These are phyloP conservation scores for Clavispora santaluciae DNA, from an alignment of 805 yeast species.

Conservation along the genomic window DNA sequence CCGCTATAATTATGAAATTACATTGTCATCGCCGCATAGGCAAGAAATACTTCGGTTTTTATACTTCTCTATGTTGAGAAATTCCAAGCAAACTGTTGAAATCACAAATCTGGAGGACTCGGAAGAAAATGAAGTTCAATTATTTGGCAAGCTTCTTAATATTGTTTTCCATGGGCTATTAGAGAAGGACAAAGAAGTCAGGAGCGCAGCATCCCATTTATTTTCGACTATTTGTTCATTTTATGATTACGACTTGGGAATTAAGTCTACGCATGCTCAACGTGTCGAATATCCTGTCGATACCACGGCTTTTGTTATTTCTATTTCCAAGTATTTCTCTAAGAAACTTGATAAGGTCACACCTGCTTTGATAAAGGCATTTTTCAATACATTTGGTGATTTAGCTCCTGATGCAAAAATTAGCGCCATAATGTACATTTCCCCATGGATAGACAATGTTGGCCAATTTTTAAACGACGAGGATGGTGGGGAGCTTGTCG, in stretches of 20 bases:
- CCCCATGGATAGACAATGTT: slow-evolving; percentile 75
- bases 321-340: slow-evolving; percentile 57
- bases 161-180: slow-evolving; percentile 65
- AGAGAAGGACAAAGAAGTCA: slow-evolving; percentile 52
- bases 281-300: slow-evolving; percentile 67
- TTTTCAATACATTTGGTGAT: slow-evolving; percentile 38
- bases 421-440: slow-evolving; percentile 47
- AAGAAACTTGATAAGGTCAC: slow-evolving; percentile 54
- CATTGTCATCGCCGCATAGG: slow-evolving; percentile 31
- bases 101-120: slow-evolving; percentile 43
- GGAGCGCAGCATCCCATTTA: slow-evolving; percentile 59
- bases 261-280: slow-evolving; percentile 48
- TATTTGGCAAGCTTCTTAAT: slow-evolving; percentile 59
- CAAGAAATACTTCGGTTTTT: slow-evolving; percentile 66
- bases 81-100: slow-evolving; percentile 29
- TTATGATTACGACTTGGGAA: slow-evolving; percentile 57
- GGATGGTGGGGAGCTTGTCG: slow-evolving; percentile 56
- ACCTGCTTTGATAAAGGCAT: slow-evolving; percentile 53
- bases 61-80: slow-evolving; percentile 59
- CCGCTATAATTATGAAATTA: slow-evolving; percentile 20
- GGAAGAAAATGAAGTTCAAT: slow-evolving; percentile 30
- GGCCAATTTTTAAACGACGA: slow-evolving; percentile 57
- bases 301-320: slow-evolving; percentile 54
- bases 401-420: slow-evolving; percentile 30
- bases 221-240: slow-evolving; percentile 57